A percentile compares a stretch with the other conserved stretches of the same genome.
Conservation (phyloP, 2,329 filamentous ascomycete species). For the Polychaeton citri region DNA sequence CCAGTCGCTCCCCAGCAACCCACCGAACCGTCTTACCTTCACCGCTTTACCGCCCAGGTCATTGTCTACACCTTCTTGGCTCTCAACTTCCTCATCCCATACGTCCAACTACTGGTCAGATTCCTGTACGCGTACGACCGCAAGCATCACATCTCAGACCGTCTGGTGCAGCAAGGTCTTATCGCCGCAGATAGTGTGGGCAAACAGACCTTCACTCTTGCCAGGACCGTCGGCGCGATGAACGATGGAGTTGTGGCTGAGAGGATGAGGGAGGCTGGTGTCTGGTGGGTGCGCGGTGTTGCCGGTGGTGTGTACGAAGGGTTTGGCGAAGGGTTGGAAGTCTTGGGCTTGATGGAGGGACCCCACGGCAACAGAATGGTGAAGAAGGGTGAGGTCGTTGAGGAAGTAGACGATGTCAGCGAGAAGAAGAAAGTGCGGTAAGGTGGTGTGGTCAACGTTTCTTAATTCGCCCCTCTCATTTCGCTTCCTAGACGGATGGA, state of each 20-base stretch:
- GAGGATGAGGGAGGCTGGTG: conserved; percentile 39
- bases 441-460: too few species aligned
- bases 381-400: too few species aligned
- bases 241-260: conserved; percentile 53
- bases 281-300: conserved; percentile 52
- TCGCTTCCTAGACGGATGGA: too few species aligned
- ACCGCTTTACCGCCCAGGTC: conserved; percentile 40
- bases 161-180: conserved; percentile 39
- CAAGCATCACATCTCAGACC: conserved; percentile 50
- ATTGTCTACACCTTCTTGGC: conserved; percentile 38
- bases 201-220: conserved; percentile 38
- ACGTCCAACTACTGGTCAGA: conserved; percentile 41
- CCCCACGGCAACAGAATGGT: neutral
- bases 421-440: too few species aligned
- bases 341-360: conserved; percentile 23
- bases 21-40: conserved; percentile 37
- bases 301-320: conserved; percentile 56
- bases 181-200: conserved; percentile 41
- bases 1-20: neutral
- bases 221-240: conserved; percentile 44
- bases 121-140: conserved; percentile 50
- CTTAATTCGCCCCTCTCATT: too few species aligned
- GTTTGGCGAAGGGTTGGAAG: conserved; percentile 38
- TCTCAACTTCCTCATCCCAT: conserved; percentile 48
- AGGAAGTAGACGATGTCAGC: too few species aligned